Conservation (phyloP, 2,329 filamentous ascomycete species). For the Plectosphaerella cucumerina region DNA sequence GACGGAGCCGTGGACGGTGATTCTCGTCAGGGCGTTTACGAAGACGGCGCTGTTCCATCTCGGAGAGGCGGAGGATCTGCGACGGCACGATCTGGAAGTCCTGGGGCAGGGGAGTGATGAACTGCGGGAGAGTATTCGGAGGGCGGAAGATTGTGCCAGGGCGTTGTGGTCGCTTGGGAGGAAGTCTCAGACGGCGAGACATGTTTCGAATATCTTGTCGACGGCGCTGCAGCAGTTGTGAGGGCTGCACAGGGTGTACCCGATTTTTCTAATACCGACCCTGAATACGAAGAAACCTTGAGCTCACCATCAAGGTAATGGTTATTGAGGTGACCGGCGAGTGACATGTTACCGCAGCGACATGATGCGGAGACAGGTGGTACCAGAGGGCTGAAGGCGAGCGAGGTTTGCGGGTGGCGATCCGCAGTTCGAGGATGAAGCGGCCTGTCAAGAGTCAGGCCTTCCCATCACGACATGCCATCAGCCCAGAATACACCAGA, state of each 20-base stretch:
- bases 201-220: constrained; percentile 1
- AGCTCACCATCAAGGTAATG: not conserved
- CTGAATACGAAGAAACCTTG: not conserved
- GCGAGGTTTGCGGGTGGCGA: too few species aligned
- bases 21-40: constrained; percentile 48
- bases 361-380: too few species aligned
- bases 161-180: not conserved
- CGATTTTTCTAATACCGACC: too few species aligned
- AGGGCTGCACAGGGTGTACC: not conserved
- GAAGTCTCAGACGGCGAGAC: constrained; percentile 37
- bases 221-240: not conserved
- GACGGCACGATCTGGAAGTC: not conserved
- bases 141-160: not conserved
- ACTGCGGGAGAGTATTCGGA: not conserved
- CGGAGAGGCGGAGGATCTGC: constrained; percentile 17
- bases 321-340: too few species aligned
- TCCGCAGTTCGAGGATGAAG: too few species aligned
- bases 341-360: too few species aligned
- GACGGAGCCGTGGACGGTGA: constrained; percentile 56
- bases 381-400: too few species aligned
- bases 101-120: not conserved
- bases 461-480: too few species aligned
- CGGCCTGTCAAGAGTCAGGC: too few species aligned
- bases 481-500: too few species aligned
- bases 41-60: constrained; percentile 38